Conservation (phyloP, 129 eudicot species). For the Logfia minima region DNA sequence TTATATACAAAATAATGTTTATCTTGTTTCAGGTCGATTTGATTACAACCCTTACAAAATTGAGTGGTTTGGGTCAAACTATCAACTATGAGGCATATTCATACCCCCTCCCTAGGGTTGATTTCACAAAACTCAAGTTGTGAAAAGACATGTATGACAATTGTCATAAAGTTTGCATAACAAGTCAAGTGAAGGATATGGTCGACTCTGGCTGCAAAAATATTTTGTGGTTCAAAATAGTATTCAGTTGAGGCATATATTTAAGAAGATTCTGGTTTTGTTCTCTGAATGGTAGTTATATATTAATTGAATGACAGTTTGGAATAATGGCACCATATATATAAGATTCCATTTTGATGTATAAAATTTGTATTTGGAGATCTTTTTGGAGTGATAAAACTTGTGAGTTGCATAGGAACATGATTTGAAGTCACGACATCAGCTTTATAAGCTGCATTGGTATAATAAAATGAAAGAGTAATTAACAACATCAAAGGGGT, state of each 20-base stretch:
- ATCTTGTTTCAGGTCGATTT: constrained; percentile 70
- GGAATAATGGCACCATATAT: background rate
- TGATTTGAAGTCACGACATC: background rate
- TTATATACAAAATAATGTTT: background rate
- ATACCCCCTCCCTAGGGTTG: constrained; percentile 54
- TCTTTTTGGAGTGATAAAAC: background rate
- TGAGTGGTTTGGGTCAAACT: constrained; percentile 82
- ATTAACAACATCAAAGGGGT: constrained; percentile 42
- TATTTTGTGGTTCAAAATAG: background rate
- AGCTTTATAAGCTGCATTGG: no score
- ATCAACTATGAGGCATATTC: constrained; percentile 91
- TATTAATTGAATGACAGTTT: background rate
- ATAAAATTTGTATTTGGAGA: background rate
- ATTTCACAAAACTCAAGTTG: constrained; percentile 60
- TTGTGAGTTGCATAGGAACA: background rate
- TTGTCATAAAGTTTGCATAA: constrained; percentile 7
- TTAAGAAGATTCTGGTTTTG: constrained; percentile 24
- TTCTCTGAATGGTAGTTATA: constrained; percentile 7
- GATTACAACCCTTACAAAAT: constrained; percentile 79
- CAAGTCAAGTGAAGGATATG: background rate
- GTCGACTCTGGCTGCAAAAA: background rate
- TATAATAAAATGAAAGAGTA: no score
- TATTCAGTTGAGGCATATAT: constrained; percentile 20
- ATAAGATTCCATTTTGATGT: constrained; percentile 3
- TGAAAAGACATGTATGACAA: constrained; percentile 18